Percentiles rank a stretch among this genome's conserved stretches.
These are phyloP conservation scores for Dichotomopilus funicola DNA, from an alignment of 2,329 filamentous ascomycete species.

Conservation along the genomic window DNA sequence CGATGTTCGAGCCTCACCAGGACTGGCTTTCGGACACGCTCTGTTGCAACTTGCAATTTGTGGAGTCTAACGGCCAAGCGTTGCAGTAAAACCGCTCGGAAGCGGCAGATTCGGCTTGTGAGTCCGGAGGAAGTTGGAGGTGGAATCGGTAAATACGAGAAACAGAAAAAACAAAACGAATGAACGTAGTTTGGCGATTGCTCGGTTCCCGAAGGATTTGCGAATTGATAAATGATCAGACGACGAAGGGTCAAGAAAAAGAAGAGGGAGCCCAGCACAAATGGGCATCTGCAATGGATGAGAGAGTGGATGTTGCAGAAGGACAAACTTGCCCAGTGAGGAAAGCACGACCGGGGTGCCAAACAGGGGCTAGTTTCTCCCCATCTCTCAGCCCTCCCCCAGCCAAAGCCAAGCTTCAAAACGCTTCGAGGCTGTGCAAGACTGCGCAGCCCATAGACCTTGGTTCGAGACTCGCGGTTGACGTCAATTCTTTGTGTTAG, in stretches of 20 bases:
- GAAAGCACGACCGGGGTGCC: conserved; percentile 4
- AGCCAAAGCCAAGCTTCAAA: conserved; percentile 1
- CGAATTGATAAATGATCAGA: not conserved
- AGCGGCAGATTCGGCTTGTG: not conserved
- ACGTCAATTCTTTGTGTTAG: too few species aligned
- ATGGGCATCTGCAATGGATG: too few species aligned
- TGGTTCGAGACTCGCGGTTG: too few species aligned
- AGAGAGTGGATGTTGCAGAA: conserved; percentile 5
- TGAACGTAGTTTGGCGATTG: not conserved
- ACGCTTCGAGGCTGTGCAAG: too few species aligned
- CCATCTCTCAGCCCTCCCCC: conserved; percentile 9
- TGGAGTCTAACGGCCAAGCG: conserved; percentile 5
- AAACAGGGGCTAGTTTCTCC: conserved; percentile 13
- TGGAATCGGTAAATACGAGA: not conserved
- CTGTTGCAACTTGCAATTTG: conserved; percentile 6
- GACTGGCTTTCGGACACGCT: conserved; percentile 18
- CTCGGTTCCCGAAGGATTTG: too few species aligned
- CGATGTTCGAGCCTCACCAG: conserved; percentile 23
- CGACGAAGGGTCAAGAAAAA: conserved; percentile 1
- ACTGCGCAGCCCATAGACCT: too few species aligned
- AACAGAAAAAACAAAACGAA: conserved; percentile 3
- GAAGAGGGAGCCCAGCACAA: conserved; percentile 16
- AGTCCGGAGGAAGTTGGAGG: not conserved
- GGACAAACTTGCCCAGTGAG: conserved; percentile 6
- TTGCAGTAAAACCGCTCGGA: not conserved